Evolutionary conservation across 352 stramenopile genomes (phyloP), one percentile per base, ranked within the genome.

Genomic region (Blastocystis sp.): DNA sequence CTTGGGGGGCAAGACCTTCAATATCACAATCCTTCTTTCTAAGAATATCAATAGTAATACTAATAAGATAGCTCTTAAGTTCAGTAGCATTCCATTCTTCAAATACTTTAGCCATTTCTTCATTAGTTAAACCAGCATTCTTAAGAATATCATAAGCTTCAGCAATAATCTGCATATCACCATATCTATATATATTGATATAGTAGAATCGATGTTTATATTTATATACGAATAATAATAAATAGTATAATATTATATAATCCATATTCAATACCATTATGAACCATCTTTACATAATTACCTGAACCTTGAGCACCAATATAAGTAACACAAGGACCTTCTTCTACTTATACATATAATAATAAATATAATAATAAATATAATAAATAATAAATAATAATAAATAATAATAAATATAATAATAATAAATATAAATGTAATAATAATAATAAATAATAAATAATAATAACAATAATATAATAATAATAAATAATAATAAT

Each of bases 201-300:
- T n/a, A n/a, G 13, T 39, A n/a, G 13, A 13, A 13, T 39, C 33
- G 33, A 13, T n/a, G 13, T 13, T 39, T n/a, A n/a, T 39, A 13
- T 67, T 72, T 70, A 41, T 71, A 65, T n/a, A n/a, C n/a, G n/a
- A n/a, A n/a, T n/a, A n/a, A n/a, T n/a, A n/a, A n/a, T n/a, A n/a
- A n/a, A n/a, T n/a, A n/a, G n/a, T n/a, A n/a, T n/a, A n/a, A n/a
- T n/a, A n/a, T n/a, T n/a, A n/a, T n/a, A n/a, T n/a, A n/a, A n/a
- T 46, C 86, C 89, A 75, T 98, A 98, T 72, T 98, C 91, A 67
- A 98, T 96, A 58, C 91, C 91, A 77, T 98, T 98, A 81, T 98
- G 91, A 57, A 98, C 87, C 89, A 97, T 98, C 77, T 98, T 98
- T 45, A 98, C 88, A 74, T 98, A 97, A 76, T 98, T 96, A 55